Percentiles rank a stretch among this genome's conserved stretches.
These are phyloP conservation scores for Colletotrichum shisoi DNA, from an alignment of 2,329 filamentous ascomycete species.

Conservation along the genomic window DNA sequence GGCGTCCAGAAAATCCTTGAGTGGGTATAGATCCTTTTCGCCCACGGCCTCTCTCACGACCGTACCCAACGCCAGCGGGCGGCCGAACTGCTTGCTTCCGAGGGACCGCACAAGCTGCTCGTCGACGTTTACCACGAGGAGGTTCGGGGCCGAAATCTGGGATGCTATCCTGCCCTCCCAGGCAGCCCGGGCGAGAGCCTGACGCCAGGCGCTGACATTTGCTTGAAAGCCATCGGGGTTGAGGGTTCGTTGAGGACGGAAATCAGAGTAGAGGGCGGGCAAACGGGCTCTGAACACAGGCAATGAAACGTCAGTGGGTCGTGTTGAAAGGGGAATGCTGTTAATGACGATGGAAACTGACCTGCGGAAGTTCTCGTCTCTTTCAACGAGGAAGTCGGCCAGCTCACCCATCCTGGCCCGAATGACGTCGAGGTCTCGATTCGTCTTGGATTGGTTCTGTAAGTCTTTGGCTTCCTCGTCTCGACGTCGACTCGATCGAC, in stretches of 20 bases:
- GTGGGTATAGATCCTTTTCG: slow-evolving; percentile 72
- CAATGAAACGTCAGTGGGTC: slow-evolving; percentile 11
- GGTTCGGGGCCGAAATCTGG: slow-evolving; percentile 52
- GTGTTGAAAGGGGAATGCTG: neutral
- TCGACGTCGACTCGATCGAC: neutral
- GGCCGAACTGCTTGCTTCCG: slow-evolving; percentile 79
- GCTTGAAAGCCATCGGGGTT: slow-evolving; percentile 87
- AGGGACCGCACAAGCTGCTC: slow-evolving; percentile 74
- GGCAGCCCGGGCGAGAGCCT: slow-evolving; percentile 74
- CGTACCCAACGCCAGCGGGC: slow-evolving; percentile 79
- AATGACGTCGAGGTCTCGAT: slow-evolving; percentile 17
- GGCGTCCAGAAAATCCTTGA: slow-evolving; percentile 71
- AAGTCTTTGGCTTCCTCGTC: neutral
- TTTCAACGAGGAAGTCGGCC: slow-evolving; percentile 68
- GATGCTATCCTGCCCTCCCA: slow-evolving; percentile 64
- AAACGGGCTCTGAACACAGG: slow-evolving; percentile 70
- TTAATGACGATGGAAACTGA: slow-evolving; percentile 44
- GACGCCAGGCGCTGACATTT: slow-evolving; percentile 81
- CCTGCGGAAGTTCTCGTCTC: slow-evolving; percentile 70
- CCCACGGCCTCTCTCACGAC: slow-evolving; percentile 79
- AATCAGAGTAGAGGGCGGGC: slow-evolving; percentile 88
- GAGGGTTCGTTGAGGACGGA: slow-evolving; percentile 73
- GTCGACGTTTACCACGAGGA: slow-evolving; percentile 63
- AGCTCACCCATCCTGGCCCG: slow-evolving; percentile 68
- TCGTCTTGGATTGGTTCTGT: neutral